These are phyloP conservation scores for Ramalina peruviana DNA, from an alignment of 495 filamentous ascomycete genomes.

Conservation along the genomic window DNA sequence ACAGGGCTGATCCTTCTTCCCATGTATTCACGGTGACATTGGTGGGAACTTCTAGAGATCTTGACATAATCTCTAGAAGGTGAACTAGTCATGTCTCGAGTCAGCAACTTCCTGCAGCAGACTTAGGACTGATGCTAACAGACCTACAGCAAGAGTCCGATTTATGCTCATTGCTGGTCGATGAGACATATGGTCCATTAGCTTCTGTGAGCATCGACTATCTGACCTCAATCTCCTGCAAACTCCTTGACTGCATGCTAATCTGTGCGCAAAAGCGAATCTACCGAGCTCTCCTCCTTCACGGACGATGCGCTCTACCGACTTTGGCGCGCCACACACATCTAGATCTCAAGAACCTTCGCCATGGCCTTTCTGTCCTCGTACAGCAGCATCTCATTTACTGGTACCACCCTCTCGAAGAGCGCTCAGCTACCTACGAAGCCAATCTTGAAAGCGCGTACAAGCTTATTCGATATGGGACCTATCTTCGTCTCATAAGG, in stretches of 20 bases:
- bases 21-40: conserved; percentile 45
- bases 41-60: conserved; percentile 55
- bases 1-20: background rate
- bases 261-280: conserved; percentile 26
- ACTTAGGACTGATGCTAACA: background rate
- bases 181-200: conserved; percentile 78
- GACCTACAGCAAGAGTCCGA: conserved; percentile 45
- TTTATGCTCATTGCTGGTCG: conserved; percentile 78
- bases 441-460: conserved; percentile 64
- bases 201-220: conserved; percentile 58
- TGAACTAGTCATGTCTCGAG: conserved; percentile 37
- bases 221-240: background rate
- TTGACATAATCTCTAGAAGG: conserved; percentile 54
- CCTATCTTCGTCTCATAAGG: conserved; percentile 64
- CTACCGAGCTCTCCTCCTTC: conserved; percentile 59
- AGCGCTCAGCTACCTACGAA: conserved; percentile 61
- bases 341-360: conserved; percentile 53
- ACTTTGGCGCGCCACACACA: conserved; percentile 51
- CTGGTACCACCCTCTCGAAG: conserved; percentile 46
- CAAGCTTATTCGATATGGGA: conserved; percentile 62
- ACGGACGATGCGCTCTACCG: conserved; percentile 62
- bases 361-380: conserved; percentile 66
- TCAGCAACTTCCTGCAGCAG: conserved; percentile 21
- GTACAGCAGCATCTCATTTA: conserved; percentile 78
- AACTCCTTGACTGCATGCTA: conserved; percentile 28